phyloP scores from a whole-genome alignment of 2,329 filamentous ascomycete species.

The Talaromyces sp. region DNA sequence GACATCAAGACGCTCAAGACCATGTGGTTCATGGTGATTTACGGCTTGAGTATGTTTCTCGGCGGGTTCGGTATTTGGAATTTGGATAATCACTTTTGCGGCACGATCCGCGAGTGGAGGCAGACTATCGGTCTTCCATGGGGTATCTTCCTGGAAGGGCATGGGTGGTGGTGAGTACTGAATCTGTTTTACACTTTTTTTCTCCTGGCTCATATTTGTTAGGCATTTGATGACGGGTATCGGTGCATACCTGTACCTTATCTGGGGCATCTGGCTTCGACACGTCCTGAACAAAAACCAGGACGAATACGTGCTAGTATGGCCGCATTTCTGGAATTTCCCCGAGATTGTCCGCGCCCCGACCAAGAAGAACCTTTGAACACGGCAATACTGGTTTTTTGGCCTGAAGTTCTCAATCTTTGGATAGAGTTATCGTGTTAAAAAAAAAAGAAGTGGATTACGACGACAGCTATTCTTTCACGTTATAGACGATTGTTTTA shows the following conservation, averaged over 20 bases:
- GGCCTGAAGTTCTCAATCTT: background rate
- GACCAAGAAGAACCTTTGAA: slow-evolving; percentile 1
- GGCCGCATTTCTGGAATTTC: slow-evolving; percentile 59
- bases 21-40: slow-evolving; percentile 72
- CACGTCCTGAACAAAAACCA: slow-evolving; percentile 69
- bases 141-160: slow-evolving; percentile 69
- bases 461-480: background rate
- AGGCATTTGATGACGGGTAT: slow-evolving; percentile 77
- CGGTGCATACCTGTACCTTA: slow-evolving; percentile 78
- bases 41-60: slow-evolving; percentile 66
- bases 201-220: background rate
- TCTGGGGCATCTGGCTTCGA: slow-evolving; percentile 77
- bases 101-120: slow-evolving; percentile 59
- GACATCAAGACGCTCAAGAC: slow-evolving; percentile 55
- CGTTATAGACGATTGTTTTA: background rate
- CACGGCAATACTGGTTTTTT: background rate
- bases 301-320: slow-evolving; percentile 65
- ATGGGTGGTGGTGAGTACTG: slow-evolving; percentile 62
- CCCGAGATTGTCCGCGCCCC: slow-evolving; percentile 46
- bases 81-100: slow-evolving; percentile 72
- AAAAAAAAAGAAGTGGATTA: background rate
- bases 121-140: slow-evolving; percentile 69
- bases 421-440: background rate
- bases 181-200: background rate
- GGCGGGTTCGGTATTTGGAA: slow-evolving; percentile 73